Percentiles rank a stretch among this genome's conserved stretches.
Evolutionary conservation across 148 eudicot genomes (phyloP).

Genomic region (Persicaria tinctoria): DNA sequence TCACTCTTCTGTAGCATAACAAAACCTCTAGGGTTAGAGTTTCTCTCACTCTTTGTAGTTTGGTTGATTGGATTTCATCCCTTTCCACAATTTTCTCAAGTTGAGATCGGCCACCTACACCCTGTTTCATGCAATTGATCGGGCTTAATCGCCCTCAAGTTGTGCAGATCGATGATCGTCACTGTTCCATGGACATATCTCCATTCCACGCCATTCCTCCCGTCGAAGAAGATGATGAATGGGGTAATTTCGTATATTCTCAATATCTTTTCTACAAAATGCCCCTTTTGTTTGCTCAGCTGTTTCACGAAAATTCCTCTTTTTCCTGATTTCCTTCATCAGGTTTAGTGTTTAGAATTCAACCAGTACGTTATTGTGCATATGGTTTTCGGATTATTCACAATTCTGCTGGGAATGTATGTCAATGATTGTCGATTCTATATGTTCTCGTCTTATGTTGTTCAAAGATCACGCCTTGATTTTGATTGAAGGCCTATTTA

Average conservation of each 20-base stretch:
- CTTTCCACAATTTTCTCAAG: neutral
- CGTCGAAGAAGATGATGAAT: slow-evolving; percentile 57
- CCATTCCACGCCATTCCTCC: slow-evolving; percentile 41
- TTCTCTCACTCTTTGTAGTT: neutral
- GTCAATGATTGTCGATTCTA: neutral
- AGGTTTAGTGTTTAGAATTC: neutral
- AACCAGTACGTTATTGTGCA: neutral
- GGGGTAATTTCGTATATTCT: slow-evolving; percentile 34
- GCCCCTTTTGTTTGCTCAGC: no score
- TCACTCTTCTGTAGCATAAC: neutral
- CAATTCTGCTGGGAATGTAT: neutral
- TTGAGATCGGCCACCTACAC: neutral
- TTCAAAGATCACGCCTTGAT: neutral
- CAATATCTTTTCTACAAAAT: neutral
- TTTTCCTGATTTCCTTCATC: neutral
- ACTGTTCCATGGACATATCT: slow-evolving; percentile 53
- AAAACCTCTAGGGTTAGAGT: slow-evolving; percentile 29
- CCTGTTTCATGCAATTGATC: neutral
- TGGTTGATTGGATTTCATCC: neutral
- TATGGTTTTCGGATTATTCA: neutral
- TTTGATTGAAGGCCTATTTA: neutral
- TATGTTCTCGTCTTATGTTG: neutral
- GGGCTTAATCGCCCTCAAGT: slow-evolving; percentile 48
- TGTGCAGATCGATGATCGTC: slow-evolving; percentile 55
- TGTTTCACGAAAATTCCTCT: neutral